A percentile compares a stretch with the other conserved stretches of the same genome.
phyloP scores from a whole-genome alignment of 2,329 filamentous ascomycete species.

The Chaetomium olivaceum region DNA sequence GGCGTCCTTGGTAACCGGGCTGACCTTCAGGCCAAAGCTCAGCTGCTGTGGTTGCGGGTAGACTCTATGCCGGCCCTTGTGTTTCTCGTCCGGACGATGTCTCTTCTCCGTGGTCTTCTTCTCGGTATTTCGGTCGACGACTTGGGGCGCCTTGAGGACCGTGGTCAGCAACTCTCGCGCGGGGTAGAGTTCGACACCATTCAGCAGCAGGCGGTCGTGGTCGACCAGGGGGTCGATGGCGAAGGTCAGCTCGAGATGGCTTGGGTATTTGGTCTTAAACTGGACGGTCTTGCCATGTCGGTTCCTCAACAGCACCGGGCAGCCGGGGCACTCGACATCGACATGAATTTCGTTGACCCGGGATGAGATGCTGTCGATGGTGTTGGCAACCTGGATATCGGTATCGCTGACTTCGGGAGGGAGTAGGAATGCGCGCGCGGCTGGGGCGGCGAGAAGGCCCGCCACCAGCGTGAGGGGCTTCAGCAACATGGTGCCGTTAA shows the following conservation, averaged over 20 bases:
- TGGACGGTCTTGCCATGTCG: slow-evolving; percentile 33
- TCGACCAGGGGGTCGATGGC: slow-evolving; percentile 48
- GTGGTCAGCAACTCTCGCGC: slow-evolving; percentile 48
- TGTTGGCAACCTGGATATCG: slow-evolving; percentile 46
- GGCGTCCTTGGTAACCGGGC: slow-evolving; percentile 49
- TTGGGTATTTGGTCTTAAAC: slow-evolving; percentile 34
- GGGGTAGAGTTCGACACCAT: slow-evolving; percentile 62
- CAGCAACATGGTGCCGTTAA: slow-evolving; percentile 36
- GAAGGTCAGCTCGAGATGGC: slow-evolving; percentile 56
- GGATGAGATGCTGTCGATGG: slow-evolving; percentile 43
- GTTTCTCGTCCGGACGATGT: slow-evolving; percentile 27
- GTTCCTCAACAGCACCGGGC: slow-evolving; percentile 44
- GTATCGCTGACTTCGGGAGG: slow-evolving; percentile 50
- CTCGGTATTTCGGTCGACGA: slow-evolving; percentile 40
- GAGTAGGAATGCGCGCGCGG: slow-evolving; percentile 52
- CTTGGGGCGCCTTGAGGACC: slow-evolving; percentile 49
- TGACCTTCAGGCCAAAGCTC: slow-evolving; percentile 51
- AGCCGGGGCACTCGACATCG: slow-evolving; percentile 56
- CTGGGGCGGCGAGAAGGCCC: slow-evolving; percentile 40
- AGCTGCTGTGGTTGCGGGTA: slow-evolving; percentile 41
- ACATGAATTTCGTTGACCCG: slow-evolving; percentile 43
- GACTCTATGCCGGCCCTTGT: slow-evolving; percentile 25
- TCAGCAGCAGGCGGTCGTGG: slow-evolving; percentile 54
- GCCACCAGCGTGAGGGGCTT: slow-evolving; percentile 49
- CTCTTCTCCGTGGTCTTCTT: slow-evolving; percentile 37